Base-by-base conservation (phyloP, 2,329 filamentous ascomycete species). In the Venturia nashicola region DNA sequence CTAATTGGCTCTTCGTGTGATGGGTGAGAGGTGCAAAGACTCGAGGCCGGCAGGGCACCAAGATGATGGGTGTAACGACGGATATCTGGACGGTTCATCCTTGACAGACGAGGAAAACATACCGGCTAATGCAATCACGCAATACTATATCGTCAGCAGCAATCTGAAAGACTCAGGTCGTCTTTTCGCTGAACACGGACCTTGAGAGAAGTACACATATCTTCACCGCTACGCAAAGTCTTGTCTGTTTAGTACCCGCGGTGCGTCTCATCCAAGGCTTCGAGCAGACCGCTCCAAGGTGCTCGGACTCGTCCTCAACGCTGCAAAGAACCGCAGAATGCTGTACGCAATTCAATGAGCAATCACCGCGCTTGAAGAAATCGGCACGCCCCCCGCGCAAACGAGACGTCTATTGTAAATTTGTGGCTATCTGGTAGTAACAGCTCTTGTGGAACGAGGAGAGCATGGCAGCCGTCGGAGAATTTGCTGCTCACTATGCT, bases 271-370 rank as follows among this genome's bases (percentile, higher is more conserved):
- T 36, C 27, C 16, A 36, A 57, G 51, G 51, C 32, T 57, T 57
- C 51, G 51, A 57, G 51, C 51, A 57, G 51, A 57, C 51, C 51
- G 51, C 51, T 57, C 18, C 51, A 6, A 57, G 32, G 32, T 57
- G 51, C 51, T 57, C 32, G 51, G 32, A 57, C 51, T 57, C 51
- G 51, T 36, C 51, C 51, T 57, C 51, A 57, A 57, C 51, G n/a
- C 27, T 57, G 51, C 51, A 36, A 36, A 57, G 27, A 36, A 27
- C 51, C 51, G 51, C 32, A 57, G 14, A 57, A 18, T 36, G 51
- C 51, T 20, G 27, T n/a, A 57, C 51, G 51, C 51, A n/a, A 57
- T 57, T n/a, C 51, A n/a, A 57, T 23, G 18, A 36, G 32, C 20
- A 27, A n/a, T 7, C 18, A 6, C 32, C 16, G 32, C 36, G 27